phyloP scores from a whole-genome alignment of 371 early-diverging fungal species.

The Thermomucor indicae-seudaticae region DNA sequence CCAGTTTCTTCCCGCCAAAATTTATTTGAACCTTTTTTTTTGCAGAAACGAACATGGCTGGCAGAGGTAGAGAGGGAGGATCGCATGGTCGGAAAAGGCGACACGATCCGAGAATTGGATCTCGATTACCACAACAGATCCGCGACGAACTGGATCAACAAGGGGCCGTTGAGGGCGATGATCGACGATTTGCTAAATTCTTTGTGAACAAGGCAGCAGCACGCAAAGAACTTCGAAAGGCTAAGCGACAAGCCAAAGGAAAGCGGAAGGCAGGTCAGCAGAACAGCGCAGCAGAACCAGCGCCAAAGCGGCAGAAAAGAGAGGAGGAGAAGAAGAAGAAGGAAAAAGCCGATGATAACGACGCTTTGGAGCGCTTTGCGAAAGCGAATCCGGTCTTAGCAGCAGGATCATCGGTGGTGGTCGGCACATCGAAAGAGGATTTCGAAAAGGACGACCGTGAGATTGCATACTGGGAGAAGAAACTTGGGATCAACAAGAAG shows the following conservation, averaged over 20 bases:
- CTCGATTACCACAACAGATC: neutral
- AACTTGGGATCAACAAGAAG: constrained; percentile 68
- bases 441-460: constrained; percentile 72
- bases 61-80: too few species aligned
- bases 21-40: too few species aligned
- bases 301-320: constrained; percentile 27
- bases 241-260: constrained; percentile 36
- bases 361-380: constrained; percentile 54
- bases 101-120: neutral
- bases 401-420: constrained; percentile 25
- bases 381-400: constrained; percentile 66
- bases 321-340: neutral
- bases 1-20: too few species aligned
- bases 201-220: constrained; percentile 22
- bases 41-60: too few species aligned
- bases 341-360: constrained; percentile 2
- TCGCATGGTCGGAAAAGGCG: neutral
- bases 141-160: neutral
- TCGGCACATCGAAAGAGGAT: constrained; percentile 20
- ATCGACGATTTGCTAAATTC: constrained; percentile 32
- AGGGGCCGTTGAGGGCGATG: constrained; percentile 18
- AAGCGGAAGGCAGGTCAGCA: constrained; percentile 28
- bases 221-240: constrained; percentile 39
- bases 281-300: constrained; percentile 5
- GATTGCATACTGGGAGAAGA: constrained; percentile 73